These are phyloP conservation scores for Salvia hispanica DNA, from an alignment of 257 asterid species.

Conservation along the genomic window DNA sequence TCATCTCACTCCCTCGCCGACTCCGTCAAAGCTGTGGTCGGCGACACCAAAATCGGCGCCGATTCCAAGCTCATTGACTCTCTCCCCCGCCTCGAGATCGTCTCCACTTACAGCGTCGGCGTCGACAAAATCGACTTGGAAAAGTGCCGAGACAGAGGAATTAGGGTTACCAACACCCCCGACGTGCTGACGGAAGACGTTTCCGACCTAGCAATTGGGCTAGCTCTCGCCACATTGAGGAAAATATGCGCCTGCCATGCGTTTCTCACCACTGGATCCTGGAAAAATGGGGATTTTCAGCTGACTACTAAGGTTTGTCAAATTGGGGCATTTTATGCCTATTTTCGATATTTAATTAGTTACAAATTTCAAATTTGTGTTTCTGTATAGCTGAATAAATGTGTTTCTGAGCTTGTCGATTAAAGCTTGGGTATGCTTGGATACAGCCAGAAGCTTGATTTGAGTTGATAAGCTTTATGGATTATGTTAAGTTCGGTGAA, in stretches of 20 bases:
- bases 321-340: neutral
- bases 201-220: slow-evolving; percentile 66
- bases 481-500: too few species aligned
- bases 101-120: slow-evolving; percentile 73
- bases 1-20: slow-evolving; percentile 41
- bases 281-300: slow-evolving; percentile 53
- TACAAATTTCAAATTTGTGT: neutral
- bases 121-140: slow-evolving; percentile 69
- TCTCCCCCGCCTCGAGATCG: slow-evolving; percentile 65
- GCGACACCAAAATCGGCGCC: slow-evolving; percentile 56
- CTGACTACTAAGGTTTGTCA: slow-evolving; percentile 53
- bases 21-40: slow-evolving; percentile 61
- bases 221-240: slow-evolving; percentile 54
- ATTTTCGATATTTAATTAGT: neutral
- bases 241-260: slow-evolving; percentile 53
- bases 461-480: too few species aligned
- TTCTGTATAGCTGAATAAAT: neutral
- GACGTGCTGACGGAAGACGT: slow-evolving; percentile 83
- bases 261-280: slow-evolving; percentile 49
- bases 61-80: slow-evolving; percentile 60
- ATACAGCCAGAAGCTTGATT: neutral
- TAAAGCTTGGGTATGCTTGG: neutral
- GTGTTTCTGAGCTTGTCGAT: neutral
- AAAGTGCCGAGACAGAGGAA: slow-evolving; percentile 64
- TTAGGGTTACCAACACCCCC: slow-evolving; percentile 82